Conservation (phyloP, 306 rosid species). For the Pachyrhizus erosus region DNA sequence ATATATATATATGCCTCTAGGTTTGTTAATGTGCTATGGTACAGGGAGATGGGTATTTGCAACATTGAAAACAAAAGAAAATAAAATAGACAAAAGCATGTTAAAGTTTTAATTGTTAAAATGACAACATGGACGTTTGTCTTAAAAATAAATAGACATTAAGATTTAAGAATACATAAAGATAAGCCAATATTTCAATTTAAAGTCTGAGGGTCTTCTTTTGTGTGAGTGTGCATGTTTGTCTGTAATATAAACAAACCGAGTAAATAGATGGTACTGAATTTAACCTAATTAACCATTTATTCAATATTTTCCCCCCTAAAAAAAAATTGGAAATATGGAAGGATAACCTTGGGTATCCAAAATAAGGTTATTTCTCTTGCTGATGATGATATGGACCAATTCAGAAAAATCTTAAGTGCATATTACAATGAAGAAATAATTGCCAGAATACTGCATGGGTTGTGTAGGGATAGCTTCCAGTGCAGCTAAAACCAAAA, state of each 20-base stretch:
- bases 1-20: background rate
- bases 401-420: conserved; percentile 9
- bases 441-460: no score
- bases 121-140: conserved; percentile 3
- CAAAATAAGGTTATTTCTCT: conserved; percentile 23
- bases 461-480: no score
- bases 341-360: background rate
- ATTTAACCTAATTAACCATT: conserved; percentile 19
- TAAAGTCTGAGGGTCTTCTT: background rate
- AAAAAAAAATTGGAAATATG: conserved; percentile 18
- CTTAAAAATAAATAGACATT: conserved; percentile 23
- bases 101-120: conserved; percentile 21
- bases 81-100: conserved; percentile 5
- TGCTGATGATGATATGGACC: conserved; percentile 20
- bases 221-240: background rate
- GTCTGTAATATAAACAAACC: conserved; percentile 2
- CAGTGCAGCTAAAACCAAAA: conserved; percentile 16
- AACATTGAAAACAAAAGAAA: conserved; percentile 11
- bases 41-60: background rate
- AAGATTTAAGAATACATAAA: conserved; percentile 26
- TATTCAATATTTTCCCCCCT: background rate
- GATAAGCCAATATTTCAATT: conserved; percentile 15
- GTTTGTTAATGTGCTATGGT: conserved; percentile 1
- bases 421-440: background rate
- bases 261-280: conserved; percentile 10